Evolutionary conservation across 2,329 filamentous ascomycete genomes (phyloP).

Genomic region (Aspergillus arachidicola): DNA sequence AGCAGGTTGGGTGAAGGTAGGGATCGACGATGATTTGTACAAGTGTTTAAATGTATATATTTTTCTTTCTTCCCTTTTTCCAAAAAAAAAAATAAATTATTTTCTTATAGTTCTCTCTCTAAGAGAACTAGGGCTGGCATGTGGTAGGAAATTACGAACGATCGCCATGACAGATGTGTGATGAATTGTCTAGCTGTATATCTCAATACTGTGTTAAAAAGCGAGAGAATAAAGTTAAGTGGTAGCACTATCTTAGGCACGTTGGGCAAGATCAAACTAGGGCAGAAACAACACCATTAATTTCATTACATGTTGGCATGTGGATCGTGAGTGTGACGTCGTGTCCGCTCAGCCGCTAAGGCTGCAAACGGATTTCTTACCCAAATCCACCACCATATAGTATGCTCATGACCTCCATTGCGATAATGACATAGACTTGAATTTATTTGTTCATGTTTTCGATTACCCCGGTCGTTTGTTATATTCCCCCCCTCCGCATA

Average conservation of each 20-base stretch:
- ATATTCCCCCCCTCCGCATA: not conserved
- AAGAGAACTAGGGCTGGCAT: not conserved
- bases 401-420: not conserved
- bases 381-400: not conserved
- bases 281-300: not conserved
- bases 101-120: not conserved
- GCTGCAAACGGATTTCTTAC: not conserved
- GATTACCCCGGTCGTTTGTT: not conserved
- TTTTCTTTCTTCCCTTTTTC: not conserved
- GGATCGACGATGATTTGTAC: not conserved
- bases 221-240: not conserved
- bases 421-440: not conserved
- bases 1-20: not conserved
- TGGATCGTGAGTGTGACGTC: conserved; percentile 1
- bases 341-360: not conserved
- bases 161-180: no score
- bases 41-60: not conserved
- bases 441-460: not conserved
- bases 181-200: no score
- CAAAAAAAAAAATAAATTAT: no score
- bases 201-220: no score
- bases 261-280: not conserved
- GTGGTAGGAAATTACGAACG: not conserved
- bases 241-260: not conserved
- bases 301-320: not conserved